These are phyloP conservation scores for Ceratobasidium sp. DNA, from an alignment of 1,284 basidiomycete genomes.

Conservation along the genomic window DNA sequence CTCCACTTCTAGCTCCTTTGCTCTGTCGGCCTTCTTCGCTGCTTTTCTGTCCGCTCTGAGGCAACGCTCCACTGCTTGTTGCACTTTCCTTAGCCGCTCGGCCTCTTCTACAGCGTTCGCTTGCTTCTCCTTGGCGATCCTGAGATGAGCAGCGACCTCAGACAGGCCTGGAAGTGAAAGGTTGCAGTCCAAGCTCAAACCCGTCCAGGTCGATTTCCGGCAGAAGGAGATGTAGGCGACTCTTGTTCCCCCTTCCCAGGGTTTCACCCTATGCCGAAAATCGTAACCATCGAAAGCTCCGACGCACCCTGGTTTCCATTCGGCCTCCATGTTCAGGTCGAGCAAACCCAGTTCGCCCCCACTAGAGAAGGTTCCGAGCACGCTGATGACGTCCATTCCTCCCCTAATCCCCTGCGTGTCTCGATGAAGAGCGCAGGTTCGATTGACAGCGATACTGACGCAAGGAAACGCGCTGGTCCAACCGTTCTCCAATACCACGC, in stretches of 20 bases:
- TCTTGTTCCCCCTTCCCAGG: not conserved
- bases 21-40: too few relatives aligned
- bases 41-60: too few relatives aligned
- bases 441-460: not conserved
- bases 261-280: not conserved
- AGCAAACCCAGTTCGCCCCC: not conserved
- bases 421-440: not conserved
- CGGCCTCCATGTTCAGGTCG: not conserved
- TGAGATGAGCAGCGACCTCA: not conserved
- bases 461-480: constrained; percentile 27
- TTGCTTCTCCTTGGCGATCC: not conserved
- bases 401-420: constrained; percentile 3
- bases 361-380: not conserved
- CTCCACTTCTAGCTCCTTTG: too few relatives aligned
- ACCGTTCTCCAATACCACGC: not conserved
- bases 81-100: too few relatives aligned
- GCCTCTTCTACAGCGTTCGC: not conserved
- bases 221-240: constrained; percentile 15
- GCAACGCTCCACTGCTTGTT: too few relatives aligned
- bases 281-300: constrained; percentile 29
- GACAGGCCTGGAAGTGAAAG: not conserved
- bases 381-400: constrained; percentile 21
- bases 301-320: constrained; percentile 12
- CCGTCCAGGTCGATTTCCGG: not conserved
- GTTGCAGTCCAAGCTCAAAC: not conserved